Percentiles rank a stretch among this genome's conserved stretches.
These are phyloP conservation scores for Parascedosporium putredinis DNA, from an alignment of 2,329 filamentous ascomycete species.

Conservation along the genomic window DNA sequence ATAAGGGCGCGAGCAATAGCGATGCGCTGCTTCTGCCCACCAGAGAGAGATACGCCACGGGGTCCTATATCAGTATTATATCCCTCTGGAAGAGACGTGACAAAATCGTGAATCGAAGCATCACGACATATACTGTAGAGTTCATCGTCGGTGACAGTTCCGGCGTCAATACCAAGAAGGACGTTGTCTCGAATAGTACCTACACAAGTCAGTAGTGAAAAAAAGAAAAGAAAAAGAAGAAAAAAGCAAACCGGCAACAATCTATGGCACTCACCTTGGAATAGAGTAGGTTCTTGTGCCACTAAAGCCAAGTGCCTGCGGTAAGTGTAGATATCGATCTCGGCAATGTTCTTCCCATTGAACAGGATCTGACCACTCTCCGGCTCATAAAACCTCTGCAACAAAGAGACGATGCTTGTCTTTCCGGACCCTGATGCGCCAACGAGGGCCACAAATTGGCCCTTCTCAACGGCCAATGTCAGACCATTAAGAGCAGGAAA, in stretches of 20 bases:
- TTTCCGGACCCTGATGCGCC: slow-evolving; percentile 64
- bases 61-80: slow-evolving; percentile 60
- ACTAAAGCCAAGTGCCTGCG: slow-evolving; percentile 58
- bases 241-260: too few relatives aligned
- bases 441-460: slow-evolving; percentile 61
- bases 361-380: slow-evolving; percentile 53
- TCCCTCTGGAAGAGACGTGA: slow-evolving; percentile 54
- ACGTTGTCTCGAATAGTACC: slow-evolving; percentile 23
- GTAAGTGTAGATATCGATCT: slow-evolving; percentile 52
- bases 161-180: slow-evolving; percentile 41
- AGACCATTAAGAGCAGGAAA: slow-evolving; percentile 49
- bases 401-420: slow-evolving; percentile 56
- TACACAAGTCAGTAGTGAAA: too few relatives aligned
- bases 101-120: slow-evolving; percentile 63
- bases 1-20: slow-evolving; percentile 60
- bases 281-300: slow-evolving; percentile 64
- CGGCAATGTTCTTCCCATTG: slow-evolving; percentile 49
- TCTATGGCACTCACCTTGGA: too few relatives aligned
- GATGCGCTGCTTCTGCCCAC: slow-evolving; percentile 63
- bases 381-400: slow-evolving; percentile 63
- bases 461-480: slow-evolving; percentile 54
- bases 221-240: too few relatives aligned
- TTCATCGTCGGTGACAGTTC: slow-evolving; percentile 38
- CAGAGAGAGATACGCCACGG: slow-evolving; percentile 54
- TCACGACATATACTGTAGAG: slow-evolving; percentile 44